Conservation (phyloP, 2,329 filamentous ascomycete species). For the Aureobasidium sp. region DNA sequence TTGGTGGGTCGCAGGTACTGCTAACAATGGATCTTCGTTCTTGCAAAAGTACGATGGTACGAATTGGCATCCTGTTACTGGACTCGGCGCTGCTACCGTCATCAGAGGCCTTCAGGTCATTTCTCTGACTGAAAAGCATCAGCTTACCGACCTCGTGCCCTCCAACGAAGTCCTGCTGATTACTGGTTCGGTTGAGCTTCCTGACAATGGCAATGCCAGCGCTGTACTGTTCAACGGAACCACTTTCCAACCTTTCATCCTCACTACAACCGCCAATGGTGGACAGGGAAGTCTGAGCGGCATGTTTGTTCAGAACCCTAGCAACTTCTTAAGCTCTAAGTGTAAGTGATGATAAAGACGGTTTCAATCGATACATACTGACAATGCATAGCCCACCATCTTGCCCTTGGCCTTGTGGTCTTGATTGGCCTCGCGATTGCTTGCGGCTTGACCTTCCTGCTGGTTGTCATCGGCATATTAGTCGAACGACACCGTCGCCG, state of each 20-base stretch:
- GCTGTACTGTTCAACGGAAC: slow-evolving; percentile 84
- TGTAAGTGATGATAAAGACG: slow-evolving; percentile 40
- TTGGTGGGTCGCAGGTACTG: slow-evolving; percentile 69
- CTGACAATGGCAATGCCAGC: slow-evolving; percentile 69
- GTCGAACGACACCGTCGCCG: slow-evolving; percentile 68
- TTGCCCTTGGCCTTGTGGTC: slow-evolving; percentile 69
- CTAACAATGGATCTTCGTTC: slow-evolving; percentile 59
- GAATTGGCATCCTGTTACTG: slow-evolving; percentile 57
- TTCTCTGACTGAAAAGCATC: slow-evolving; percentile 59
- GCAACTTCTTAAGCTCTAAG: slow-evolving; percentile 60
- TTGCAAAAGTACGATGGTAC: slow-evolving; percentile 74
- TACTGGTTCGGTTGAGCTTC: slow-evolving; percentile 71
- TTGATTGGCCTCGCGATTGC: slow-evolving; percentile 73
- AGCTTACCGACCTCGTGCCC: slow-evolving; percentile 53
- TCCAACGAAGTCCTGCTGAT: slow-evolving; percentile 66
- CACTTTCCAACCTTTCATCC: slow-evolving; percentile 64
- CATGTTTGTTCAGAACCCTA: slow-evolving; percentile 70
- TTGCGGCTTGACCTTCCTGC: slow-evolving; percentile 65
- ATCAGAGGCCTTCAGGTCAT: slow-evolving; percentile 80
- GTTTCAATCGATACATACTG: slow-evolving; percentile 11
- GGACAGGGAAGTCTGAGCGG: slow-evolving; percentile 65
- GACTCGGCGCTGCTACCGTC: slow-evolving; percentile 56
- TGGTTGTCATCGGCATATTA: slow-evolving; percentile 66
- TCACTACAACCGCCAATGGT: slow-evolving; percentile 59
- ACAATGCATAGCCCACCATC: slow-evolving; percentile 38